Evolutionary conservation across 1,139 yeast species (phyloP), one percentile per base, ranked within the genome.

Genomic region (Candida smagusa): DNA sequence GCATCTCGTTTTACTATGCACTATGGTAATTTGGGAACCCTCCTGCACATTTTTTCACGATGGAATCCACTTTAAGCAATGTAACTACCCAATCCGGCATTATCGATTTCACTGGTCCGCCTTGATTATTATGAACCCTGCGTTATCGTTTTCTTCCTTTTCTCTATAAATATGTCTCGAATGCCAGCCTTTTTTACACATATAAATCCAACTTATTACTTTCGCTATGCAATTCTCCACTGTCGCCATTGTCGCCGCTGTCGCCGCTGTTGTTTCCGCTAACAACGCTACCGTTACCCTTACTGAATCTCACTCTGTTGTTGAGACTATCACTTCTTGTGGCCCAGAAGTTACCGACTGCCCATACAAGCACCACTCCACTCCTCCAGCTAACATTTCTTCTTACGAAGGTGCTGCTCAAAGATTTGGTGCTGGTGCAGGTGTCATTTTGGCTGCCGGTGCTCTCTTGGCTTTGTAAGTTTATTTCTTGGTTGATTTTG

Each of bases 381-480:
- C 60, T 49, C 31, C 47, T 34, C 42, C 49, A 32, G 49, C 55
- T 38, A 43, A 42, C 47, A 48, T 46, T 34, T 41, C 58, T 49
- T 39, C 58, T 39, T 49, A 45, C 53, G 54, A 47, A 41, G 59
- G 51, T 49, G 58, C 50, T 43, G 45, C 46, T 48, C 45, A 45
- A 47, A 50, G 50, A 40, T 43, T 38, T 43, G 55, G 46, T 46
- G 61, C 53, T 41, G 58, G 53, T 40, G 61, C 56, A 47, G 55
- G 52, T 46, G 61, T 55, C 44, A 59, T 56, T 32, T 45, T 57
- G 47, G 61, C 59, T 47, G 64, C 63, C 43, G 63, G 62, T 55
- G 65, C 65, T 50, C 55, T 59, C 54, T 56, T 56, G 54, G 58
- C 61, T 49, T 55, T 56, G 54, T 57, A 54, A 57, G 37, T 12